These are phyloP conservation scores for Middelhovenomyces tepae DNA, from an alignment of 805 yeast species.

Conservation along the genomic window DNA sequence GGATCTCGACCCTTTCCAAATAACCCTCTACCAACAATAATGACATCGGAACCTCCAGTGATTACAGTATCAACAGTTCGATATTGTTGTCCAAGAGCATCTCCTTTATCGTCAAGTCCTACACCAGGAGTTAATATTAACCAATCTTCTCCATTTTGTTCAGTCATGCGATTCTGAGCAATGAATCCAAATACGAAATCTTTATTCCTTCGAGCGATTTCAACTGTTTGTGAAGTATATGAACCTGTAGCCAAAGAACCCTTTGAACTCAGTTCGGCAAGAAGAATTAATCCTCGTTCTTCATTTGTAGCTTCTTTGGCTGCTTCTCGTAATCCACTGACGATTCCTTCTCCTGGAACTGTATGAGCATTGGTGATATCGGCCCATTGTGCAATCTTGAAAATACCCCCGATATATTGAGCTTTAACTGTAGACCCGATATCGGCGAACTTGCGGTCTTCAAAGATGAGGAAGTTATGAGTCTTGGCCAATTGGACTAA, in stretches of 20 bases:
- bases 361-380: conserved; percentile 98
- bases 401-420: conserved; percentile 87
- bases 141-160: conserved; percentile 87
- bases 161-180: conserved; percentile 83
- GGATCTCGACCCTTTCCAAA: conserved; percentile 95
- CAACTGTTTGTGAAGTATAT: conserved; percentile 80
- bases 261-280: conserved; percentile 90
- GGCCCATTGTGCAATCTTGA: conserved; percentile 86
- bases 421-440: conserved; percentile 95
- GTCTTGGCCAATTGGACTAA: conserved; percentile 62
- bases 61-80: conserved; percentile 84
- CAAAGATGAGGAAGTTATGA: conserved; percentile 85
- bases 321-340: conserved; percentile 78
- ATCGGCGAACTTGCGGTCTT: conserved; percentile 97
- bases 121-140: conserved; percentile 97
- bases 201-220: conserved; percentile 77
- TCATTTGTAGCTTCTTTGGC: conserved; percentile 56
- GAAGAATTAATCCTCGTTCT: conserved; percentile 75
- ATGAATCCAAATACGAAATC: conserved; percentile 94
- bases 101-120: conserved; percentile 95
- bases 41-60: conserved; percentile 80
- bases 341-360: conserved; percentile 91
- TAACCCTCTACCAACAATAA: conserved; percentile 97
- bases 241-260: conserved; percentile 92
- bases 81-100: conserved; percentile 92